Evolutionary conservation across 306 rosid species (phyloP).

Genomic region (Casuarina cunninghamiana): DNA sequence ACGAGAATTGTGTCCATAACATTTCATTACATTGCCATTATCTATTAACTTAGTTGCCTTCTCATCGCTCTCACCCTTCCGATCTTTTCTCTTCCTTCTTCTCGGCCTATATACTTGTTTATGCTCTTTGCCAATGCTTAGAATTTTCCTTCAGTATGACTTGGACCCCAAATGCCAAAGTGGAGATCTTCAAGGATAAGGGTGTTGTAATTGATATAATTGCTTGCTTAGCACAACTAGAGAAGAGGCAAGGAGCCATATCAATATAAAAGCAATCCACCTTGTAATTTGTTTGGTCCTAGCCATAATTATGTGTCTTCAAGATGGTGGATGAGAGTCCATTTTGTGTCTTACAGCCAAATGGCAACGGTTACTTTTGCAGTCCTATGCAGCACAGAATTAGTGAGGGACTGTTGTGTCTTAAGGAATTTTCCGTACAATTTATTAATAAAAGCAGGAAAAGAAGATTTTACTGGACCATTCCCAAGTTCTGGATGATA

Average conservation of each 20-base stretch:
- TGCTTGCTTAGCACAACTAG: too few species aligned
- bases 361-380: background rate
- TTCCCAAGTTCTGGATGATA: background rate
- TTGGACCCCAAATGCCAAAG: background rate
- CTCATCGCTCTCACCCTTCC: background rate
- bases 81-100: background rate
- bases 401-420: background rate
- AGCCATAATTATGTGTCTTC: background rate
- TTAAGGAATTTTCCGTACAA: background rate
- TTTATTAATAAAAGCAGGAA: background rate
- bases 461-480: background rate
- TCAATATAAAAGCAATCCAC: background rate
- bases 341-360: background rate
- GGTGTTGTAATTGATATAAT: background rate
- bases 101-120: background rate
- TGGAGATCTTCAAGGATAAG: background rate
- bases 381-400: background rate
- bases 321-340: background rate
- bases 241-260: background rate
- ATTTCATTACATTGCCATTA: background rate
- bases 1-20: background rate
- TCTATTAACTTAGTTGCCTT: background rate
- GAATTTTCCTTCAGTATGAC: background rate
- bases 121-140: background rate
- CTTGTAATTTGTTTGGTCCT: background rate